Evolutionary conservation across 176 grass and related monocot species (phyloP), one percentile per base, ranked within the genome.

Genomic region (Saccharum officinarum): DNA sequence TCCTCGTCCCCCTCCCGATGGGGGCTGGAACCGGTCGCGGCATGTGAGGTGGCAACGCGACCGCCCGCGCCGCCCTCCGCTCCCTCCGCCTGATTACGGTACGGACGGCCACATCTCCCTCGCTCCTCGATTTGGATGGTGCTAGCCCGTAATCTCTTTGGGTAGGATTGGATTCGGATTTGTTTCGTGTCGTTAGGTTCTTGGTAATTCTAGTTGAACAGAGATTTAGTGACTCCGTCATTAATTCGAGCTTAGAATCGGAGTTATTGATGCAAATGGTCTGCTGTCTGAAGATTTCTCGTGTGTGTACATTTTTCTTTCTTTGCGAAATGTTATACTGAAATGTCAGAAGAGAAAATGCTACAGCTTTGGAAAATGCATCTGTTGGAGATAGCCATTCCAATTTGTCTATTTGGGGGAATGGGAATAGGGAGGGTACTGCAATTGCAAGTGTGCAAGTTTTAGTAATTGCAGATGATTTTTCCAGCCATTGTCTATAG

Each of bases 31-130:
- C 33, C 54, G 54, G 28, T 18, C 84, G 18, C 54, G 76, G 76
- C 20, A 73, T 6, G 69, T 2, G 30, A 86, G 76, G 76, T 9
- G 22, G 10, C 76, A 62, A 5, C 76, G 8, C 52, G 49, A 64
- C 28, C 38, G 14, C 23, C 16, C n/a, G 23, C n/a, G 30, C 13
- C 38, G 64, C 47, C 83, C 66, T 26, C 84, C 76, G 49, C 22
- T 44, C 34, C 54, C 84, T 38, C 50, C 79, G 18, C 40, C 39
- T 16, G 69, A 55, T 82, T 18, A 41, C 37, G 88, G 83, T 76
- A 77, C 50, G 74, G 18, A 57, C 47, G 28, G 28, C 5, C 34
- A 30, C 46, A 8, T 30, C 42, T 47, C 44, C 0, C 3, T 50
- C 8, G 12, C 1, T 47, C 23, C 52, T 13, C 10, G 28, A 76